These are phyloP conservation scores for Coemansia sp. DNA, from an alignment of 192 early-diverging fungal genomes.

Conservation along the genomic window DNA sequence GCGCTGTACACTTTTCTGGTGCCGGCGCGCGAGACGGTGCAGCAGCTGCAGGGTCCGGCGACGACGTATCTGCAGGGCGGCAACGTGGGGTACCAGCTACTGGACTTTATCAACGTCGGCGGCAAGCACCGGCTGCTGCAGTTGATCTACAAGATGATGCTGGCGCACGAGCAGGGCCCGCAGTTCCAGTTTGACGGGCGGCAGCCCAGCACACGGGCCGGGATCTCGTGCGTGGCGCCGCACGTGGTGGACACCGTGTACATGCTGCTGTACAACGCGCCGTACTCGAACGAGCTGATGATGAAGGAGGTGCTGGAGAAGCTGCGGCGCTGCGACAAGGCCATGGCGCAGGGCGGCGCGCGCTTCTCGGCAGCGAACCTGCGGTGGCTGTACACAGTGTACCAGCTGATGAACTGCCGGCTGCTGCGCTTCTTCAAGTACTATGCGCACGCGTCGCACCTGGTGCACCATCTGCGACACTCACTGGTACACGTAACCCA, in stretches of 20 bases:
- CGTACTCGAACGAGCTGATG: conserved; percentile 68
- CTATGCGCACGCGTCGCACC: conserved; percentile 58
- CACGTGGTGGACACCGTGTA: conserved; percentile 73
- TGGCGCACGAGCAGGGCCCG: conserved; percentile 60
- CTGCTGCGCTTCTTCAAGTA: conserved; percentile 70
- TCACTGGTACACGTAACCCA: conserved; percentile 61
- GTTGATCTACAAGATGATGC: conserved; percentile 70
- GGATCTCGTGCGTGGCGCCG: conserved; percentile 65
- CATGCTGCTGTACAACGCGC: conserved; percentile 68
- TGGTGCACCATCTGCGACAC: conserved; percentile 67
- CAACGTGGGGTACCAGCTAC: conserved; percentile 58
- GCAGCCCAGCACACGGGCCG: conserved; percentile 36
- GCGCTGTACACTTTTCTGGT: conserved; percentile 48
- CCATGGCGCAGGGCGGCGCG: conserved; percentile 49
- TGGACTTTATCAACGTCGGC: conserved; percentile 66
- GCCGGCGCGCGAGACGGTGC: conserved; percentile 33
- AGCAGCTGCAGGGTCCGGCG: conserved; percentile 21
- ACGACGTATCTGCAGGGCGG: conserved; percentile 63
- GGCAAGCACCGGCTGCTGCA: conserved; percentile 63
- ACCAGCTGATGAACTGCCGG: conserved; percentile 71
- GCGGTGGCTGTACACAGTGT: conserved; percentile 69
- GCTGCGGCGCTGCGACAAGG: conserved; percentile 63
- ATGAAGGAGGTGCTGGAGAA: conserved; percentile 72
- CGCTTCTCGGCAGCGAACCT: conserved; percentile 50
- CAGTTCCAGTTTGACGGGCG: conserved; percentile 55